phyloP scores from a whole-genome alignment of 345 rosid species.

The Dimocarpus longan region DNA sequence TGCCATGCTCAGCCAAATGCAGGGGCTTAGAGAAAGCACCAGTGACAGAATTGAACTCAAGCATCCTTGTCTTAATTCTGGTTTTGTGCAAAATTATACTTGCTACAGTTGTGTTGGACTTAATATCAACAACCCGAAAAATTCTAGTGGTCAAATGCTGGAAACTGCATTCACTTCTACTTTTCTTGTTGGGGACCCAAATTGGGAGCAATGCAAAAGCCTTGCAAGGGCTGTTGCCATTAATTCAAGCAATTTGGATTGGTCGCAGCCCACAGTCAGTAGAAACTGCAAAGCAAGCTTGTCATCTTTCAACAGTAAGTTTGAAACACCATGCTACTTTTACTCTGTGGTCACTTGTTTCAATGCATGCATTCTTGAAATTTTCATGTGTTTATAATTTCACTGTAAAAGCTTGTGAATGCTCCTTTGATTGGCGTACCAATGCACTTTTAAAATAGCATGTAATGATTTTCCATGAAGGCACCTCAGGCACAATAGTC shows the following conservation, averaged over 20 bases:
- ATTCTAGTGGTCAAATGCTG: slow-evolving; percentile 19
- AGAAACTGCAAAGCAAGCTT: slow-evolving; percentile 32
- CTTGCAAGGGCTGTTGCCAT: slow-evolving; percentile 53
- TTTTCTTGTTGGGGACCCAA: slow-evolving; percentile 48
- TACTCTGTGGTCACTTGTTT: neutral
- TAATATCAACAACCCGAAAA: slow-evolving; percentile 11
- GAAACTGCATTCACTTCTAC: slow-evolving; percentile 9
- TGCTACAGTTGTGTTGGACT: slow-evolving; percentile 35
- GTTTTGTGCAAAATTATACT: slow-evolving; percentile 44
- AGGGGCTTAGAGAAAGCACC: slow-evolving; percentile 13
- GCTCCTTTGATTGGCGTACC: neutral
- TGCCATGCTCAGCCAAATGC: slow-evolving; percentile 35
- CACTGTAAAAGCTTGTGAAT: neutral
- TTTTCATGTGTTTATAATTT: neutral
- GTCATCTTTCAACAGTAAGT: slow-evolving; percentile 37
- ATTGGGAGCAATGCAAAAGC: slow-evolving; percentile 53
- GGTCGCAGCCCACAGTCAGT: slow-evolving; percentile 18
- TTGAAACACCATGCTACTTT: neutral
- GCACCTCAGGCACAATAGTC: neutral
- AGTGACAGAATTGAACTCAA: slow-evolving; percentile 27
- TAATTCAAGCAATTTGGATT: slow-evolving; percentile 39
- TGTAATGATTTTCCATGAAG: neutral
- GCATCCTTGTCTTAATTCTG: slow-evolving; percentile 60
- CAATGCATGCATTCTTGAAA: neutral
- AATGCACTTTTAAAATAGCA: neutral